phyloP scores from a whole-genome alignment of 495 filamentous ascomycete species.

The Cercophora samala region DNA sequence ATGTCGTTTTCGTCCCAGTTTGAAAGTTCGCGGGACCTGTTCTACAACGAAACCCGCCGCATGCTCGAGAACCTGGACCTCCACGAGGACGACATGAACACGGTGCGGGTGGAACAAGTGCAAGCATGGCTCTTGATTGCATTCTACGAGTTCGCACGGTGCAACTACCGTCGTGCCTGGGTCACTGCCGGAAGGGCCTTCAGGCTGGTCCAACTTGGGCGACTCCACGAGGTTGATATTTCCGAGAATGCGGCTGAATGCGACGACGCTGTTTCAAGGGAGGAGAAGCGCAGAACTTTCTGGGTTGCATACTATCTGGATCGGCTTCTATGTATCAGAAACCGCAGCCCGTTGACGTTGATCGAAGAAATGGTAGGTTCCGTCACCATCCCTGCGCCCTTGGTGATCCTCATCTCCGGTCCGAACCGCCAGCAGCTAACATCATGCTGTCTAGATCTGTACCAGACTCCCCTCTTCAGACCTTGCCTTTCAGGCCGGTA shows the following conservation, averaged over 20 bases:
- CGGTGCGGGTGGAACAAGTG: slow-evolving; percentile 42
- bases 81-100: slow-evolving; percentile 26
- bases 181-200: slow-evolving; percentile 55
- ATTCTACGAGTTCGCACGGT: slow-evolving; percentile 52
- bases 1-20: slow-evolving; percentile 53
- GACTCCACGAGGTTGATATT: slow-evolving; percentile 50
- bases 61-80: slow-evolving; percentile 44
- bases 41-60: slow-evolving; percentile 49
- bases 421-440: slow-evolving; percentile 15
- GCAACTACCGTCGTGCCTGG: slow-evolving; percentile 47
- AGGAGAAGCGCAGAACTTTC: slow-evolving; percentile 53
- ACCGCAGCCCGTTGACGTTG: slow-evolving; percentile 47
- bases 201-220: slow-evolving; percentile 50
- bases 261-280: slow-evolving; percentile 33
- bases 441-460: slow-evolving; percentile 35
- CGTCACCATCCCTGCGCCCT: not conserved
- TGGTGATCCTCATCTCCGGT: slow-evolving; percentile 17
- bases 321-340: slow-evolving; percentile 48
- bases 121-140: slow-evolving; percentile 56
- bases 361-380: slow-evolving; percentile 48
- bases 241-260: slow-evolving; percentile 23
- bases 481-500: slow-evolving; percentile 49
- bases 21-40: slow-evolving; percentile 40
- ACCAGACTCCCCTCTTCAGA: slow-evolving; percentile 50
- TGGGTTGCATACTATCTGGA: slow-evolving; percentile 58